These are phyloP conservation scores for Oenanthe sinensis DNA, from an alignment of 129 eudicot genomes.

Conservation along the genomic window DNA sequence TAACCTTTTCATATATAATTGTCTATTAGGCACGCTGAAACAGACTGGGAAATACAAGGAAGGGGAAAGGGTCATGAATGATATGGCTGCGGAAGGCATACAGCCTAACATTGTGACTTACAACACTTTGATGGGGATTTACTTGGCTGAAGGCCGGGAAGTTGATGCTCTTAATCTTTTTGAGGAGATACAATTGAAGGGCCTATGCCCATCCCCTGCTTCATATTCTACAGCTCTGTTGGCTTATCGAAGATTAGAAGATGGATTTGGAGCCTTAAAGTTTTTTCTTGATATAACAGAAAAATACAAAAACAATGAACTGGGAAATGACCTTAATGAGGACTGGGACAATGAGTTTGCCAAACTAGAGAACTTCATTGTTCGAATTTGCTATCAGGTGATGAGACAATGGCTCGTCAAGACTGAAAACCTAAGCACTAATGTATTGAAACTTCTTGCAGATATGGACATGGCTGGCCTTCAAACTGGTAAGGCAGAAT, in stretches of 20 bases:
- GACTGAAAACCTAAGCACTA: constrained; percentile 32
- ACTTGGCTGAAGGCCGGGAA: constrained; percentile 55
- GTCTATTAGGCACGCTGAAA: constrained; percentile 67
- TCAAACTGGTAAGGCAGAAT: constrained; percentile 42
- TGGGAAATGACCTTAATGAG: constrained; percentile 29
- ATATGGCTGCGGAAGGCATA: constrained; percentile 57
- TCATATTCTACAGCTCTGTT: constrained; percentile 70
- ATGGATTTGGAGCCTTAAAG: constrained; percentile 72
- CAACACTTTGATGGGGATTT: constrained; percentile 79
- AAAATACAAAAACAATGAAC: constrained; percentile 42
- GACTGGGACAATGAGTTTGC: constrained; percentile 72
- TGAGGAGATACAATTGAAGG: constrained; percentile 47
- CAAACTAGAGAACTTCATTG: constrained; percentile 63
- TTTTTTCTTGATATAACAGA: constrained; percentile 44
- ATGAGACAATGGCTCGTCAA: constrained; percentile 74
- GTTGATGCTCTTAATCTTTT: constrained; percentile 63
- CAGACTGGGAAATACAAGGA: constrained; percentile 39
- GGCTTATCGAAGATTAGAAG: constrained; percentile 74
- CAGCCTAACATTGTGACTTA: constrained; percentile 70
- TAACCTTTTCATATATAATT: constrained; percentile 64
- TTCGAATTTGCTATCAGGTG: constrained; percentile 76
- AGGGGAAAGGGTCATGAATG: constrained; percentile 43
- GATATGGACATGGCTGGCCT: constrained; percentile 72
- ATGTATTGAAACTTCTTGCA: constrained; percentile 51
- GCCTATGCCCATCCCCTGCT: constrained; percentile 70